Conservation (phyloP, 78 protist species). For the Pigoraptor vietnamica region DNA sequence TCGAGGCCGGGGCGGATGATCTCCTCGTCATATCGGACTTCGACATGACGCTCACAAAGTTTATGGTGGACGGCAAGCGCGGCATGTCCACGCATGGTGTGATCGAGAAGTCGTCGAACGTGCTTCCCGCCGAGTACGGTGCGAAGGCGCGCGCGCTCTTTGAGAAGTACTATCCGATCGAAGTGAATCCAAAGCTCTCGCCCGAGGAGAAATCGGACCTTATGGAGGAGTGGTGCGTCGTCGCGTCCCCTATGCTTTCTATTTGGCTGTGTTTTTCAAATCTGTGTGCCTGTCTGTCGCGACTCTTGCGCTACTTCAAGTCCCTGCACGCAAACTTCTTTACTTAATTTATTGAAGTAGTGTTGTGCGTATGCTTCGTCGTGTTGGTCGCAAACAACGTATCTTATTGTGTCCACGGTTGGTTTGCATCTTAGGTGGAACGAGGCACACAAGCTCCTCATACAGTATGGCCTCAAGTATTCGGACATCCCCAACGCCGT, state of each 20-base stretch:
- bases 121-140: neutral
- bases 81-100: neutral
- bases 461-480: neutral
- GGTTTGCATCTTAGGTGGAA: too few relatives aligned
- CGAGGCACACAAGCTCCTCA: neutral
- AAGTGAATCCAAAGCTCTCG: constrained; percentile 9
- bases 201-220: constrained; percentile 14
- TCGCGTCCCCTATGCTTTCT: too few relatives aligned
- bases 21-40: constrained; percentile 34
- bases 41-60: constrained; percentile 28
- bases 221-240: constrained; percentile 29
- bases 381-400: too few relatives aligned
- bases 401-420: too few relatives aligned
- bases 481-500: too few relatives aligned
- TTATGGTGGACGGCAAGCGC: neutral
- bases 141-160: neutral
- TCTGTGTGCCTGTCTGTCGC: too few relatives aligned
- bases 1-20: neutral
- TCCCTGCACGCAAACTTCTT: too few relatives aligned
- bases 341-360: too few relatives aligned
- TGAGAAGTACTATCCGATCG: constrained; percentile 27
- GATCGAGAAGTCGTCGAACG: neutral
- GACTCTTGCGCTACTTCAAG: too few relatives aligned
- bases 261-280: neutral
- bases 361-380: too few relatives aligned